Conservation (phyloP, 768 basidiomycete genomes). For the Leccinum incarnatum region DNA sequence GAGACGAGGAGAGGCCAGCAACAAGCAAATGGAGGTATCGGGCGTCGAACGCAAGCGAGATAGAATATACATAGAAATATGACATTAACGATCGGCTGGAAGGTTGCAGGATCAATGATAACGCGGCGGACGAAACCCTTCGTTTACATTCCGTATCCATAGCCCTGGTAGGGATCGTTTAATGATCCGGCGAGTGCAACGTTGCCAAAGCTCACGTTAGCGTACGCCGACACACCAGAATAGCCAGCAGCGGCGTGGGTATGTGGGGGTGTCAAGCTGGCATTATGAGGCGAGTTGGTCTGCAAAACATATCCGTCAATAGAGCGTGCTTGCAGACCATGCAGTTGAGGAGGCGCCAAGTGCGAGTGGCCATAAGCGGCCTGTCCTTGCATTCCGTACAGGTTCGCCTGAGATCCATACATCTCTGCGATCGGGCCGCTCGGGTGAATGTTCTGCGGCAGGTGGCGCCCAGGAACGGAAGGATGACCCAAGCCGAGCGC, state of each 20-base stretch:
- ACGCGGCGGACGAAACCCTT: conserved; percentile 27
- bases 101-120: conserved; percentile 14
- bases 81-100: conserved; percentile 30
- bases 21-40: conserved; percentile 34
- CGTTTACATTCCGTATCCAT: conserved; percentile 78
- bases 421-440: conserved; percentile 59
- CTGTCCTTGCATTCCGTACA: conserved; percentile 60
- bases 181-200: conserved; percentile 50
- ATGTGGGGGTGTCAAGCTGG: conserved; percentile 58
- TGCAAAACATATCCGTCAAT: conserved; percentile 84
- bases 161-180: conserved; percentile 76
- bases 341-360: conserved; percentile 49
- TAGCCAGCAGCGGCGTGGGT: conserved; percentile 53
- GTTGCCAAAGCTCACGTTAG: conserved; percentile 52
- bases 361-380: conserved; percentile 59
- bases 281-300: conserved; percentile 64
- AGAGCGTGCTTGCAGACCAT: conserved; percentile 62
- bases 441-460: conserved; percentile 51
- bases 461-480: conserved; percentile 51
- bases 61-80: conserved; percentile 40
- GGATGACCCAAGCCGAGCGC: conserved; percentile 45
- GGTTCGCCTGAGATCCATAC: conserved; percentile 57
- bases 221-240: conserved; percentile 50
- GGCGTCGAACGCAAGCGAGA: conserved; percentile 32
- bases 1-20: conserved; percentile 40